Evolutionary conservation across 139 green algal genomes (phyloP).

Genomic region (Micractinium sp.): DNA sequence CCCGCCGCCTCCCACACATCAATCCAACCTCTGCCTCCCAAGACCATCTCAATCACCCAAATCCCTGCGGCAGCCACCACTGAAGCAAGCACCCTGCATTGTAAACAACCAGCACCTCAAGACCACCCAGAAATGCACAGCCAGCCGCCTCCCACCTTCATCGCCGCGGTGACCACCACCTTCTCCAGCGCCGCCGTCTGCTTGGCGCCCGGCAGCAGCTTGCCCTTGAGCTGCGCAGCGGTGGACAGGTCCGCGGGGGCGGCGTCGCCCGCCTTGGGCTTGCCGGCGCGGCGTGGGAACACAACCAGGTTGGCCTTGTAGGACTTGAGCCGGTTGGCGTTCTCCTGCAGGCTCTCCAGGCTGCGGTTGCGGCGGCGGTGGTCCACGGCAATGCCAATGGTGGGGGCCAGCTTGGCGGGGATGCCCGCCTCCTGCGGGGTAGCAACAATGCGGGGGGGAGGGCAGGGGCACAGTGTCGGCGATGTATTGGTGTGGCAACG

Average conservation of each 20-base stretch:
- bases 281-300: conserved; percentile 92
- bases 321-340: conserved; percentile 94
- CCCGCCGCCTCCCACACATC: too few species aligned
- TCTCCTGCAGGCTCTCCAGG: conserved; percentile 94
- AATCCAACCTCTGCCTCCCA: too few species aligned
- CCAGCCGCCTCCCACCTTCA: too few species aligned
- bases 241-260: conserved; percentile 74
- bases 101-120: too few species aligned
- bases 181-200: conserved; percentile 75
- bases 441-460: not conserved
- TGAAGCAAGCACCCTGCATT: too few species aligned
- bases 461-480: not conserved
- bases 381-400: conserved; percentile 98
- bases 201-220: conserved; percentile 74
- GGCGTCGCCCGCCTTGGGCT: conserved; percentile 94
- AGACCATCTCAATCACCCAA: too few species aligned
- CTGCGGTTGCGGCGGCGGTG: conserved; percentile 93
- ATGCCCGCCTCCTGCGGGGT: conserved; percentile 93
- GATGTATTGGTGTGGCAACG: too few species aligned
- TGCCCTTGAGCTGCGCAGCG: conserved; percentile 63
- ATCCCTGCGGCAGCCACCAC: too few species aligned
- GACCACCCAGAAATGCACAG: too few species aligned
- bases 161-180: conserved; percentile 76
- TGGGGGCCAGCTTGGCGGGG: conserved; percentile 87
- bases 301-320: conserved; percentile 96